phyloP scores from a whole-genome alignment of 192 early-diverging fungal species.

The Gorgonomyces haynaldii region DNA sequence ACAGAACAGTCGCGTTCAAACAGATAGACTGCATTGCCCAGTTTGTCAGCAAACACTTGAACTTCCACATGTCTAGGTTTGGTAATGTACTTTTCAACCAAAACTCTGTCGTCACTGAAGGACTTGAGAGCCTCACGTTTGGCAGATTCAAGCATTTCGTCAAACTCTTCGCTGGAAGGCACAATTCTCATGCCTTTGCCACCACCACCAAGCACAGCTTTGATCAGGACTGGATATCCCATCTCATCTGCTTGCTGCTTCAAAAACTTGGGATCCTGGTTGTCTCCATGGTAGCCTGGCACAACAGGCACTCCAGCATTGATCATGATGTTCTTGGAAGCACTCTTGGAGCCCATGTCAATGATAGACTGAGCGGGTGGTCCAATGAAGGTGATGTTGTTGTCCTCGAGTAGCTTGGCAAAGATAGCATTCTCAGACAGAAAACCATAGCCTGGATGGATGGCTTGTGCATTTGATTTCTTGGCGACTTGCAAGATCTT shows the following conservation, averaged over 20 bases:
- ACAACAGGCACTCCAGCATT: conserved; percentile 82
- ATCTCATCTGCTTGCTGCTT: conserved; percentile 66
- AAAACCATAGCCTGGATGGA: conserved; percentile 97
- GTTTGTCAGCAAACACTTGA: conserved; percentile 86
- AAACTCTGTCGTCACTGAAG: conserved; percentile 78
- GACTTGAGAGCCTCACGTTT: conserved; percentile 78
- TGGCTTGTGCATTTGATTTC: conserved; percentile 69
- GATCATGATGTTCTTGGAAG: conserved; percentile 85
- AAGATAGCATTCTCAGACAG: conserved; percentile 90
- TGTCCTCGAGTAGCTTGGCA: conserved; percentile 53
- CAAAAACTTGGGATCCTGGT: conserved; percentile 65
- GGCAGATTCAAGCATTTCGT: conserved; percentile 72
- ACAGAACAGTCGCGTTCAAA: conserved; percentile 95
- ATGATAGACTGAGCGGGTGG: conserved; percentile 78
- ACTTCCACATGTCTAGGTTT: conserved; percentile 89
- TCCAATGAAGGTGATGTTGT: conserved; percentile 77
- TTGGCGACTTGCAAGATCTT: conserved; percentile 73
- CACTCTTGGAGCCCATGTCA: conserved; percentile 88
- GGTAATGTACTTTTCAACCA: conserved; percentile 86
- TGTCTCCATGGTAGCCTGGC: conserved; percentile 86
- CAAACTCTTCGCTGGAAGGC: conserved; percentile 54
- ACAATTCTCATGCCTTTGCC: conserved; percentile 98
- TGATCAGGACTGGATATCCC: conserved; percentile 94
- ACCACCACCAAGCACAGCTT: conserved; percentile 93
- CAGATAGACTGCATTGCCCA: conserved; percentile 79